A percentile compares a stretch with the other conserved stretches of the same genome.
These are phyloP conservation scores for Fomitopsis palustris DNA, from an alignment of 1,284 basidiomycete species.

Conservation along the genomic window DNA sequence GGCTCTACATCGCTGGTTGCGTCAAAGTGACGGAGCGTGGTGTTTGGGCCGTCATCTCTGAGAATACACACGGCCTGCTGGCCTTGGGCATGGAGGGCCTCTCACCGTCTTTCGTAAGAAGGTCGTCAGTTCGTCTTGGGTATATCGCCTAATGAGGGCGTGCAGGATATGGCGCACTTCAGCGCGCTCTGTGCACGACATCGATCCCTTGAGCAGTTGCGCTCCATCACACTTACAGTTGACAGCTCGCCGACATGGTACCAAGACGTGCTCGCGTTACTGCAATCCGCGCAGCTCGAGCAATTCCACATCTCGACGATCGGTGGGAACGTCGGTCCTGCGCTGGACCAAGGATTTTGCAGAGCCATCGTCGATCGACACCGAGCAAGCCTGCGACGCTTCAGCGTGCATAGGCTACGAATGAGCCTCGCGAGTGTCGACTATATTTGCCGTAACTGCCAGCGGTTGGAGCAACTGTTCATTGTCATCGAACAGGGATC, in stretches of 20 bases:
- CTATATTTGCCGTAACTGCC: slow-evolving; percentile 53
- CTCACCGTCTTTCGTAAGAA: slow-evolving; percentile 54
- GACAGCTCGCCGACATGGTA: slow-evolving; percentile 41
- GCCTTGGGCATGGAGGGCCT: slow-evolving; percentile 62
- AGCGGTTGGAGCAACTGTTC: slow-evolving; percentile 56
- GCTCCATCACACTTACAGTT: slow-evolving; percentile 57
- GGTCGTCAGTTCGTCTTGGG: not conserved
- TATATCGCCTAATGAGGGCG: not conserved
- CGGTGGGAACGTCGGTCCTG: slow-evolving; percentile 35
- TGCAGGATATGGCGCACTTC: slow-evolving; percentile 52
- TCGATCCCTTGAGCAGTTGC: slow-evolving; percentile 39
- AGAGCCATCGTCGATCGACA: slow-evolving; percentile 44
- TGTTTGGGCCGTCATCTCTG: slow-evolving; percentile 43
- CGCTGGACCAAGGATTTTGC: slow-evolving; percentile 48
- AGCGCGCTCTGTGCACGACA: slow-evolving; percentile 33
- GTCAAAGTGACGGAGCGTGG: slow-evolving; percentile 63
- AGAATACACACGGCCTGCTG: slow-evolving; percentile 41
- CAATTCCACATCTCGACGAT: slow-evolving; percentile 61
- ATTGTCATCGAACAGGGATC: slow-evolving; percentile 46
- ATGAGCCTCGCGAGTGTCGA: slow-evolving; percentile 46
- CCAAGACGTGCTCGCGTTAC: slow-evolving; percentile 37
- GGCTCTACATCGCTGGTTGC: slow-evolving; percentile 62
- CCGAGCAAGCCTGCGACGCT: slow-evolving; percentile 44
- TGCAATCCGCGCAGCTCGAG: slow-evolving; percentile 47
- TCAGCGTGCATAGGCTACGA: slow-evolving; percentile 63